Percentiles rank a stretch among this genome's conserved stretches.
These are phyloP conservation scores for Davidsoniella neocaledoniae DNA, from an alignment of 2,329 filamentous ascomycete species.

Conservation along the genomic window DNA sequence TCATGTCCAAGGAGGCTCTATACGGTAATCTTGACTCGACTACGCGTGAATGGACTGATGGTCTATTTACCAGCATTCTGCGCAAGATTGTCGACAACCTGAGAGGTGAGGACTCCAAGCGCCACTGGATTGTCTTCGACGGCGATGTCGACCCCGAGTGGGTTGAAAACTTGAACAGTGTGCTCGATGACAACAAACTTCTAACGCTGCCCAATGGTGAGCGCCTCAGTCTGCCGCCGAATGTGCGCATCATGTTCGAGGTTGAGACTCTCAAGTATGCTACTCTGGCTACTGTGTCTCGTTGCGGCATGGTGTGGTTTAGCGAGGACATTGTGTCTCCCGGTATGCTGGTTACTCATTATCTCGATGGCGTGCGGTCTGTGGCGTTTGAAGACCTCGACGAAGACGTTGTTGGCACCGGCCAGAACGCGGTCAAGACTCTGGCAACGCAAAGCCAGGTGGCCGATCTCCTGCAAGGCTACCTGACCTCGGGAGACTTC, in stretches of 20 bases:
- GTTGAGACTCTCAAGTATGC: constrained; percentile 96
- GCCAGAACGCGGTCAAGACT: constrained; percentile 61
- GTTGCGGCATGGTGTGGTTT: constrained; percentile 99
- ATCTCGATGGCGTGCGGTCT: constrained; percentile 66
- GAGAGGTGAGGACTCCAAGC: constrained; percentile 87
- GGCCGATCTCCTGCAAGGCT: constrained; percentile 60
- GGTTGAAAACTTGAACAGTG: constrained; percentile 99
- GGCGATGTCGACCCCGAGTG: constrained; percentile 98
- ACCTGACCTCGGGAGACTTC: constrained; percentile 65
- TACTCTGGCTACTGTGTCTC: constrained; percentile 94
- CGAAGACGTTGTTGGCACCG: constrained; percentile 67
- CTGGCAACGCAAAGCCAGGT: constrained; percentile 63
- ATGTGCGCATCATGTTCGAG: constrained; percentile 99
- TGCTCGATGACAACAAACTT: constrained; percentile 96
- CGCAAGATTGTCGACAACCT: constrained; percentile 98
- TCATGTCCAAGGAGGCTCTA: constrained; percentile 97
- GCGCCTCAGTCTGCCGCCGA: constrained; percentile 80
- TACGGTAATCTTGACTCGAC: constrained; percentile 94
- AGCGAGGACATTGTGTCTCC: constrained; percentile 93
- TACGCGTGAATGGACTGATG: constrained; percentile 96
- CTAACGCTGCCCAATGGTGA: constrained; percentile 95
- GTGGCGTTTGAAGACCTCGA: constrained; percentile 89
- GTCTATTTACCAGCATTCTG: constrained; percentile 91
- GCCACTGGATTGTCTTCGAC: constrained; percentile 99
- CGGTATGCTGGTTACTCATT: constrained; percentile 82